Evolutionary conservation across 805 yeast genomes (phyloP), one percentile per base, ranked within the genome.

Genomic region (Candida namnaoensis): DNA sequence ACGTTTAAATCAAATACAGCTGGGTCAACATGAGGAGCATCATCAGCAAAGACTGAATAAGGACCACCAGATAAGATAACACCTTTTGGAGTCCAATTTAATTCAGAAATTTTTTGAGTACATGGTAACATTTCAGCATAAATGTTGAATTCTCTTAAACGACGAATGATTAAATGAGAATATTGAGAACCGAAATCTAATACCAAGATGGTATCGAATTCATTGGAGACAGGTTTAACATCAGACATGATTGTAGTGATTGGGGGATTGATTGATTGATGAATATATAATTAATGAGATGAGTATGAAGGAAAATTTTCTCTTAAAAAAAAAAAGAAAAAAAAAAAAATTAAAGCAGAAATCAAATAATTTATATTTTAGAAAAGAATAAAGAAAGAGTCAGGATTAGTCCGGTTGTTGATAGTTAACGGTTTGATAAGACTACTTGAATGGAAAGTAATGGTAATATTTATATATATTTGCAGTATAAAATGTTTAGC

Each of bases 81-180:
- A 69, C 99, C 99, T 64, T 82, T 86, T 53, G 99, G 99, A 62
- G 79, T 90, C 95, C 96, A 93, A 45, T 80, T 66, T 55, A 93
- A 76, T 52, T 91, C 97, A 42, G 82, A 62, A 60, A 93, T 91
- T 72, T 93, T 93, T 69, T 95, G 99, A 41, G 99, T 93, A 70
- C 99, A 93, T 53, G 99, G 99, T 50, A 93, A 77, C 99, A 93
- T 93, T 71, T 93, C 99, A 52, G 99, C 98, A 66, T 93, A 93
- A 52, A 93, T 91, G 65, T 93, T 88, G 74, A 90, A 86, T 66
- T 93, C 99, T 75, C 99, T 87, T 54, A 93, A 76, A 69, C 99
- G 86, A 69, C 99, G 84, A 47, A 97, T 90, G 64, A 93, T 88
- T 62, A 93, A 70, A 61, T 93, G 99, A 44, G 96, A 87, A 71